Evolutionary conservation across 306 rosid species (phyloP), one percentile per base, ranked within the genome.

Genomic region (Dalbergia cochinchinensis): DNA sequence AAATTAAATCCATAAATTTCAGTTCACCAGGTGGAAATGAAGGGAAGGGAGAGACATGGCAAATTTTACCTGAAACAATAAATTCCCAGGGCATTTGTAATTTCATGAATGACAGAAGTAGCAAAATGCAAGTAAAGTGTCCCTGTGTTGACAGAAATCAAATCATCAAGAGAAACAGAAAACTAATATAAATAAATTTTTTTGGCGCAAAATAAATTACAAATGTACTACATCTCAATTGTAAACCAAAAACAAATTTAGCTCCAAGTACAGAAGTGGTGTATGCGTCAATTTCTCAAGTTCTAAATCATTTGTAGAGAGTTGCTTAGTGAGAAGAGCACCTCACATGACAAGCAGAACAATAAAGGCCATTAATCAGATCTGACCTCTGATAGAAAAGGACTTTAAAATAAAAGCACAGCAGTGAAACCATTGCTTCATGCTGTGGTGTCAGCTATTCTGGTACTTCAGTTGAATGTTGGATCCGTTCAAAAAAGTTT

Each of bases 111-210:
- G 69, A 96, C 96, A 4, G 96, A 83, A 6, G 89, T 93, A 0
- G 96, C 96, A 13, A 96, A 96, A 78, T 93, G 86, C 88, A 93
- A 77, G 88, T 96, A 96, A 60, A 96, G 86, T n/a, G 85, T 47
- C 77, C 11, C 96, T 96, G 97, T 18, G 51, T 82, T 62, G 66
- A 73, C 41, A 65, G 64, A 64, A 78, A 26, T 15, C 78, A 19
- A 80, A 44, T 41, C 57, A 62, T 83, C 86, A 81, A 35, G 34
- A 65, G 51, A 65, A 75, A 44, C 22, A 41, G 45, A 39, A 15
- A 64, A 41, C 42, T 31, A 69, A 34, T 18, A 35, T 48, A 34
- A 47, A 41, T 54, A n/a, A 15, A 13, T n/a, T n/a, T 54, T 54
- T 54, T 15, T 2, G 22, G 60, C 7, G 60, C 20, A 4, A 16